Base-by-base conservation (phyloP, 176 grass and related monocot genomes). In the Dendrocalamus sinicus region DNA sequence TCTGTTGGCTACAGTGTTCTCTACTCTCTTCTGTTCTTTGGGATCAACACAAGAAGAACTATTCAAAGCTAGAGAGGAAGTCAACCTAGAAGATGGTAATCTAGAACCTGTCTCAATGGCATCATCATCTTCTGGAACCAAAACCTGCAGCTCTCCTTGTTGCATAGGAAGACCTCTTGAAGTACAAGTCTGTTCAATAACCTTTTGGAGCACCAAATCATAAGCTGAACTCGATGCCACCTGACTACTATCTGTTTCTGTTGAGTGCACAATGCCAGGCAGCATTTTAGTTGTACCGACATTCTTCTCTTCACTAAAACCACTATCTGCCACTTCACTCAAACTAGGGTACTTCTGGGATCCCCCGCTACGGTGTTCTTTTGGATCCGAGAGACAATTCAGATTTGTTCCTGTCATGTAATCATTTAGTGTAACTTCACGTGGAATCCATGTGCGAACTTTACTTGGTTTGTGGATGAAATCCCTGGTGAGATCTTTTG, bases 301-400 rank as follows among this genome's bases (percentile, higher is more conserved):
- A 55, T 72, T 3, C 15, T 55, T 15, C 19, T 30, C 82, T 76
- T 85, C 6, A 73, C 26, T 61, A 28, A 65, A 75, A 73, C 35
- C 40, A 59, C 11, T 28, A 8, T 60, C 77, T 73, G 24, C 48
- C 40, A 43, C 22, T 52, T 60, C 76, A 54, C 26, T 52, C 45
- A 65, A 79, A 69, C 10, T 62, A 51, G 53, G 22, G 14, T 46
- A 47, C n/a, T 70, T 73, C 8, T 62, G 24, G 4, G 50, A 7
- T 43, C 73, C 83, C 32, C n/a, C 73, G 70, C 67, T 83, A 30
- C 54, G 44, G 17, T 78, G 88, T 73, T 82, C 37, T 81, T 92
- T 86, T 35, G 52, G 74, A 28, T 40, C 61, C 12, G 30, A 4
- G 67, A 64, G 19, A 70, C 17, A 54, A 79, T 82, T 59, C 22